Evolutionary conservation across 805 yeast species (phyloP).

Genomic region (Saccharomycopsis oosterbeekiorum): DNA sequence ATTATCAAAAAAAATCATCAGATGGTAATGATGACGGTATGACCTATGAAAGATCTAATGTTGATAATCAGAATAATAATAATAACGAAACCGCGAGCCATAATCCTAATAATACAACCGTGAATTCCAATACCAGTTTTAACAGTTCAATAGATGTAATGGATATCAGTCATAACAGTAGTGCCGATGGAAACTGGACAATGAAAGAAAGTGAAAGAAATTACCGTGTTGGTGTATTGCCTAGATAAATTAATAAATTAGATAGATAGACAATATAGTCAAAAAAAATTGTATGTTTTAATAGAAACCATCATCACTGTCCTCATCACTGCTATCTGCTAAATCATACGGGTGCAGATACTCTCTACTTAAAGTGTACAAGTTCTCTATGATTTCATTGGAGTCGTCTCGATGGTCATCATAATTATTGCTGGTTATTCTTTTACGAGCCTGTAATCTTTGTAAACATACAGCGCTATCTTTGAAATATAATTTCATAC

Average conservation of each 20-base stretch:
- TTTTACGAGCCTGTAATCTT: constrained; percentile 20
- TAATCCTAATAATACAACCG: background rate
- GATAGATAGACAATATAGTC: background rate
- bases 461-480: constrained; percentile 20
- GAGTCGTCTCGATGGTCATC: constrained; percentile 12
- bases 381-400: constrained; percentile 41
- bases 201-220: background rate
- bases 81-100: background rate
- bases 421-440: constrained; percentile 18
- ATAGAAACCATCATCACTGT: constrained; percentile 29
- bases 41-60: background rate
- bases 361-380: constrained; percentile 34
- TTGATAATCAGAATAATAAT: background rate
- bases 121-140: background rate
- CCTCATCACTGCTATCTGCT: constrained; percentile 41
- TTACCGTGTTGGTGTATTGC: background rate
- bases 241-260: background rate
- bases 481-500: constrained; percentile 20
- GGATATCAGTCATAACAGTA: background rate
- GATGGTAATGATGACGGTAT: background rate
- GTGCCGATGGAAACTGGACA: background rate
- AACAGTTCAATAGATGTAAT: background rate
- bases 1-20: background rate
- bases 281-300: background rate
- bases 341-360: constrained; percentile 23